These are phyloP conservation scores for Maudiozyma humilis DNA, from an alignment of 1,139 yeast genomes.

Conservation along the genomic window DNA sequence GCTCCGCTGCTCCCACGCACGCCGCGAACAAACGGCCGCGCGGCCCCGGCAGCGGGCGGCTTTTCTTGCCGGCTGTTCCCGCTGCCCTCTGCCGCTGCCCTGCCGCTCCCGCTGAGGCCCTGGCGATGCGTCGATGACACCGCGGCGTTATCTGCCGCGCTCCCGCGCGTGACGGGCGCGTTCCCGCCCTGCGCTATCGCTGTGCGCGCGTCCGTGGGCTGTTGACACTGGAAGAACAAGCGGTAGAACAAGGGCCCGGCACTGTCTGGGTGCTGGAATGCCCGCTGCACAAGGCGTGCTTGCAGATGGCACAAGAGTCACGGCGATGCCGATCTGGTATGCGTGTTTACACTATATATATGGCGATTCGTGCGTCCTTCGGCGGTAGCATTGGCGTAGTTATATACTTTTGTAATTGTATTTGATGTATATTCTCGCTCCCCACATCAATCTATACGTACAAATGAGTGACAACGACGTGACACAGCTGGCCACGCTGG, in stretches of 20 bases:
- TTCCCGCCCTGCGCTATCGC: background rate
- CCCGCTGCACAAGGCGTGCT: too few species aligned
- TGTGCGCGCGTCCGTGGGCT: too few species aligned
- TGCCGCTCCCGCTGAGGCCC: too few species aligned
- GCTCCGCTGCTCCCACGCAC: background rate
- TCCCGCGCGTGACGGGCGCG: background rate
- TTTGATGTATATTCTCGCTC: background rate
- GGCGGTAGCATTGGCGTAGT: background rate
- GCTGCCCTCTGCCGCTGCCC: too few species aligned
- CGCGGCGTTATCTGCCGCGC: background rate
- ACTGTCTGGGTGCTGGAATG: too few species aligned
- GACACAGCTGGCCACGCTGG: slow-evolving; percentile 4
- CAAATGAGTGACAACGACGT: slow-evolving; percentile 2
- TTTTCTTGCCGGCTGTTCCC: background rate
- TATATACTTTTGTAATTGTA: background rate
- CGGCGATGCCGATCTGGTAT: background rate
- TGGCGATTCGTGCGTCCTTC: too few species aligned
- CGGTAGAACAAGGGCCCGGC: too few species aligned
- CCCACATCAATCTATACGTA: too few species aligned
- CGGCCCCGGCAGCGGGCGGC: background rate
- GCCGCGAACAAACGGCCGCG: background rate
- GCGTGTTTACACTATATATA: background rate
- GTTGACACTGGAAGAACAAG: too few species aligned
- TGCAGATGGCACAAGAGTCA: too few species aligned
- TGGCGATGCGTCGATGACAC: too few species aligned